Evolutionary conservation across 495 filamentous ascomycete species (phyloP).

Genomic region (Neurospora sp.): DNA sequence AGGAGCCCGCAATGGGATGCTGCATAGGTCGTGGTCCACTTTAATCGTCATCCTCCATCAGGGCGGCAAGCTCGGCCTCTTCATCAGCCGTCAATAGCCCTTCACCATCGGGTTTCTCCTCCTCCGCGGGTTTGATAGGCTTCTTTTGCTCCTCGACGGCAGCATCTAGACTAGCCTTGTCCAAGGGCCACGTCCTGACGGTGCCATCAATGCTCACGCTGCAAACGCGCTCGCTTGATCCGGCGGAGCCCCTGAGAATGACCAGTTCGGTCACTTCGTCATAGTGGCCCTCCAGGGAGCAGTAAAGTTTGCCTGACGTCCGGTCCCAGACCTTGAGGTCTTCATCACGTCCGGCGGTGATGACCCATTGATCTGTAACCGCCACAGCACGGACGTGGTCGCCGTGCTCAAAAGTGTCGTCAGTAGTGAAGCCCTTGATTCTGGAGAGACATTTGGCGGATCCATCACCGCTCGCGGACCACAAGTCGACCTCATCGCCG

Average conservation of each 20-base stretch:
- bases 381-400: conserved; percentile 83
- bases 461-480: conserved; percentile 84
- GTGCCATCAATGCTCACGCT: conserved; percentile 87
- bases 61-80: conserved; percentile 74
- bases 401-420: conserved; percentile 65
- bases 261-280: conserved; percentile 82
- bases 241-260: conserved; percentile 39
- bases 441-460: conserved; percentile 65
- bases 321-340: conserved; percentile 82
- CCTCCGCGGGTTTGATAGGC: conserved; percentile 30
- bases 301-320: conserved; percentile 60
- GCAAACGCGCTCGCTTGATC: conserved; percentile 37
- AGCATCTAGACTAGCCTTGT: conserved; percentile 49
- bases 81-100: conserved; percentile 65
- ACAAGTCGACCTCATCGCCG: conserved; percentile 60
- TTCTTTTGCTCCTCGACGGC: conserved; percentile 44
- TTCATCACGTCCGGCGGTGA: conserved; percentile 86
- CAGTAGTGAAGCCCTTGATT: conserved; percentile 52
- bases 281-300: conserved; percentile 75
- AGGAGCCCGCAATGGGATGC: neutral
- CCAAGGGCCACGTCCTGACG: conserved; percentile 69
- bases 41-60: conserved; percentile 65
- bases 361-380: conserved; percentile 64
- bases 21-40: neutral
- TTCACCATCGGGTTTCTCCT: conserved; percentile 23